phyloP scores from a whole-genome alignment of 345 rosid genomes.

The Hibiscus tridactylites region DNA sequence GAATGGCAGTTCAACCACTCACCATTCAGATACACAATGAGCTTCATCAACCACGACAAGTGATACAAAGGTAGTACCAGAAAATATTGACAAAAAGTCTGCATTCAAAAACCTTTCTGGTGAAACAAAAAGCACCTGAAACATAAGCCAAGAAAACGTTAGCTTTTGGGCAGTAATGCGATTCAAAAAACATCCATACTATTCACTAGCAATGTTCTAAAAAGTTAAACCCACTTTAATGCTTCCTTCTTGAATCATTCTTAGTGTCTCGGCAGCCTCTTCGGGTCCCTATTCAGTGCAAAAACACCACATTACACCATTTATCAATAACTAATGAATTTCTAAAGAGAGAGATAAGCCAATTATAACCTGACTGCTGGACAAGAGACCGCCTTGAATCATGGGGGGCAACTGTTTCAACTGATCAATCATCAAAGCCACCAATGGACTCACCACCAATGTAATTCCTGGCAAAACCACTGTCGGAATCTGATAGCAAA shows the following conservation, averaged over 20 bases:
- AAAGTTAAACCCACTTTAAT: slow-evolving; percentile 43
- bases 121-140: slow-evolving; percentile 92
- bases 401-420: slow-evolving; percentile 69
- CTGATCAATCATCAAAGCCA: slow-evolving; percentile 95
- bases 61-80: slow-evolving; percentile 40
- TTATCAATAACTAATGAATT: background rate
- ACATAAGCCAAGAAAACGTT: slow-evolving; percentile 7
- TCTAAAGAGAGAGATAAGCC: background rate
- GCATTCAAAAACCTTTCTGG: slow-evolving; percentile 82
- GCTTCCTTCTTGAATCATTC: slow-evolving; percentile 54
- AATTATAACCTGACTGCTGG: slow-evolving; percentile 65
- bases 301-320: slow-evolving; percentile 3
- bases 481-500: slow-evolving; percentile 92
- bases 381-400: slow-evolving; percentile 62
- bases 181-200: background rate
- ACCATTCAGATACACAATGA: slow-evolving; percentile 98
- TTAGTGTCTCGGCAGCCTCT: slow-evolving; percentile 66
- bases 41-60: slow-evolving; percentile 97
- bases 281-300: slow-evolving; percentile 46
- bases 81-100: slow-evolving; percentile 61
- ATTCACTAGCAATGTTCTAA: background rate
- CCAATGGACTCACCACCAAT: slow-evolving; percentile 63
- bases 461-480: slow-evolving; percentile 72
- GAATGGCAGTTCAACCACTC: slow-evolving; percentile 22
- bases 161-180: background rate